phyloP scores from a whole-genome alignment of 768 basidiomycete species.

The Mycena amicta region DNA sequence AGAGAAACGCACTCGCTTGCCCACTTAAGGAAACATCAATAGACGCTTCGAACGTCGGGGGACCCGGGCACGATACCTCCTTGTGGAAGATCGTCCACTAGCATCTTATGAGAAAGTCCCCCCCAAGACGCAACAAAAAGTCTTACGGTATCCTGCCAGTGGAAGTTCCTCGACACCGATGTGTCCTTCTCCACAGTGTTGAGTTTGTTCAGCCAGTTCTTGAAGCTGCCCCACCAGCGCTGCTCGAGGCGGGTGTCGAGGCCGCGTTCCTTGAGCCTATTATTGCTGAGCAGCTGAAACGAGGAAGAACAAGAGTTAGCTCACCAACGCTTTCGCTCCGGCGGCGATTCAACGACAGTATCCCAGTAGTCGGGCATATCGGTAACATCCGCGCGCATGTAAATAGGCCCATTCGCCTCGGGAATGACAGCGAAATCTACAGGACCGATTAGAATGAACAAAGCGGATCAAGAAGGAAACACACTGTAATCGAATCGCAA shows the following conservation, averaged over 20 bases:
- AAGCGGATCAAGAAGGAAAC: background rate
- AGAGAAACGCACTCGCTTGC: constrained; percentile 1
- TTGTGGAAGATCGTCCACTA: constrained; percentile 26
- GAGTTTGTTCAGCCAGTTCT: constrained; percentile 22
- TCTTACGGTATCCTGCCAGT: constrained; percentile 21
- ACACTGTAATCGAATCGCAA: constrained; percentile 23
- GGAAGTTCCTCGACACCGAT: constrained; percentile 15
- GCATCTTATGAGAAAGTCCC: background rate
- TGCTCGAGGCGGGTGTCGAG: constrained; percentile 9
- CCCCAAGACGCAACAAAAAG: too few species aligned
- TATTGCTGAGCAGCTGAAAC: too few species aligned
- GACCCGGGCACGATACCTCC: constrained; percentile 22
- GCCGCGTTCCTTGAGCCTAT: constrained; percentile 4
- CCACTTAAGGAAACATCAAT: constrained; percentile 10
- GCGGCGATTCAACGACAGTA: constrained; percentile 20
- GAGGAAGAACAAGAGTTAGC: too few species aligned
- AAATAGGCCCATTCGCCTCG: constrained; percentile 9
- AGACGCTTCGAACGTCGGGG: constrained; percentile 8
- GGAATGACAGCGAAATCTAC: constrained; percentile 23
- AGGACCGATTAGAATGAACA: background rate
- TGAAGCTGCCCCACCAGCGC: constrained; percentile 26
- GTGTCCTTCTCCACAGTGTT: constrained; percentile 17
- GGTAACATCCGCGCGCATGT: constrained; percentile 13
- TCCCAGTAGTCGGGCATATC: constrained; percentile 22
- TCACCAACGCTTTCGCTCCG: constrained; percentile 17